Base-by-base conservation (phyloP, 208 protist genomes). In the Acanthamoeba culbertsoni region DNA sequence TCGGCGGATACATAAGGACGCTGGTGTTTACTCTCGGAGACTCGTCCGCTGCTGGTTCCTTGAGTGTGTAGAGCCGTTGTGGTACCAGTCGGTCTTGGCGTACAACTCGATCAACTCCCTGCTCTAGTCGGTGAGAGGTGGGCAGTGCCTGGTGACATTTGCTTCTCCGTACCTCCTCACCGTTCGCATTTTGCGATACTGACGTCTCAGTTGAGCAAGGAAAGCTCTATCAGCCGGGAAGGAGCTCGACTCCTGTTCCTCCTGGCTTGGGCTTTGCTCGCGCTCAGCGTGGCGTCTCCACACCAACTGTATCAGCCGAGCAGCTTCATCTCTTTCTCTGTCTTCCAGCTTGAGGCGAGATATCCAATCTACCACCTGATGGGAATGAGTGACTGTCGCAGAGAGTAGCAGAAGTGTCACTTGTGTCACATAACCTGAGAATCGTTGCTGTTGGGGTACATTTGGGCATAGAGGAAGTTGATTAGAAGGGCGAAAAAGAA, bases 321-420 rank as follows among this genome's bases (percentile, higher is more conserved):
- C 82, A 20, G 82, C 82, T 26, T 90, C 82, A 16, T 68, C 35
- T 23, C 31, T 35, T 10, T 90, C 82, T 53, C n/a, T 23, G 37
- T 90, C 82, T 53, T 90, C 82, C 33, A 90, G 55, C 82, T 90
- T 90, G 33, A 90, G n/a, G 2, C 82, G 46, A 45, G 46, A 26
- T 0, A 90, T 65, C 82, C 82, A 90, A 20, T 90, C 82, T 37
- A 90, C 82, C 46, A 90, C 82, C 82, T 84, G 18, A 45, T 2
- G 37, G 8, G 7, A 75, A 73, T 73, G 63, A 3, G 2, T 42
- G n/a, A 20, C 5, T 33, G 5, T 14, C 16, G 23, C 16, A 59
- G n/a, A 37, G n/a, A n/a, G 63, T 7, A 51, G 42, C 26, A 2
- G 73, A 6, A 18, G 0, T 28, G 73, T 55, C n/a, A n/a, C n/a